Conservation (phyloP, 805 yeast genomes). For the Candida nemodendra region DNA sequence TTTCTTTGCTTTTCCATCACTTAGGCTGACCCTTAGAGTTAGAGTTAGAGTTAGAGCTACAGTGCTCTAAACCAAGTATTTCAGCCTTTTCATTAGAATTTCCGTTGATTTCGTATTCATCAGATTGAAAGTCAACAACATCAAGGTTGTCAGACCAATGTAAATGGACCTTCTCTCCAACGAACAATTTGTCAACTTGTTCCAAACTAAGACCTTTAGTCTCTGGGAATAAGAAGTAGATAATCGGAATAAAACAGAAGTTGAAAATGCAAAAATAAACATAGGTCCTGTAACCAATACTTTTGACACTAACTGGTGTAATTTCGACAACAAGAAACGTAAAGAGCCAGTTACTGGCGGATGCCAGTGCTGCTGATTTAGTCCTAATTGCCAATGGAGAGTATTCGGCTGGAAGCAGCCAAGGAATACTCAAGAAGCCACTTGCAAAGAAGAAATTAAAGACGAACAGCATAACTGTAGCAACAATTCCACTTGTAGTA, state of each 20-base stretch:
- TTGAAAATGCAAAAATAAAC: conserved; percentile 54
- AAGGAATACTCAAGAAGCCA: conserved; percentile 58
- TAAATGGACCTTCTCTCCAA: conserved; percentile 25
- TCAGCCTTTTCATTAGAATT: too few species aligned
- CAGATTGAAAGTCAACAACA: too few species aligned
- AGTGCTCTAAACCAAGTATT: too few species aligned
- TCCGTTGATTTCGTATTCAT: too few species aligned
- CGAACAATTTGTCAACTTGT: conserved; percentile 59
- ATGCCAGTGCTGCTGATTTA: conserved; percentile 62
- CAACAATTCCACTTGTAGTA: conserved; percentile 44
- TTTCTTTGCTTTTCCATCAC: too few species aligned
- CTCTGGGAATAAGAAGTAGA: conserved; percentile 59
- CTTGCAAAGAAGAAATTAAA: conserved; percentile 74
- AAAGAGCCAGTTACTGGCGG: conserved; percentile 74
- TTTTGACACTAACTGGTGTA: conserved; percentile 53
- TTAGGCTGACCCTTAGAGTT: too few species aligned
- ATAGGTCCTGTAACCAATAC: conserved; percentile 48
- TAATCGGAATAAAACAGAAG: conserved; percentile 53
- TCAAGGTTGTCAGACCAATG: conserved; percentile 12
- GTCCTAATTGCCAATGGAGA: conserved; percentile 71
- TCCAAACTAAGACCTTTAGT: conserved; percentile 68
- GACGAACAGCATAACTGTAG: conserved; percentile 52
- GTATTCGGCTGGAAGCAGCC: conserved; percentile 49
- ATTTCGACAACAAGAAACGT: conserved; percentile 69
- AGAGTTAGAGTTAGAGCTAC: too few species aligned